Evolutionary conservation across 2,329 filamentous ascomycete genomes (phyloP).

Genomic region (Colletotrichum liaoningense): DNA sequence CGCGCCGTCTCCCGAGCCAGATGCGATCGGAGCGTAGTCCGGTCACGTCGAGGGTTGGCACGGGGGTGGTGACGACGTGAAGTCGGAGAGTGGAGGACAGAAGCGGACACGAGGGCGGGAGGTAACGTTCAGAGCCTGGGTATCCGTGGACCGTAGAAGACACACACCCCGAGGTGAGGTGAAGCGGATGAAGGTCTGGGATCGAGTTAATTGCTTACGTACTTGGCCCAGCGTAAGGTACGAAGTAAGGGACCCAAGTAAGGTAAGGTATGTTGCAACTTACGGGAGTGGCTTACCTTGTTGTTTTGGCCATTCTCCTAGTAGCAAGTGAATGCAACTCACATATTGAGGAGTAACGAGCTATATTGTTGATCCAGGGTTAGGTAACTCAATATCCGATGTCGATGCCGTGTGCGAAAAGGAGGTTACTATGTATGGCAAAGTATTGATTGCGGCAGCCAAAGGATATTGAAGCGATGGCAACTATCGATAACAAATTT

Average conservation of each 20-base stretch:
- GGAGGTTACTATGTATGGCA: not conserved
- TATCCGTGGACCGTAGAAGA: not conserved
- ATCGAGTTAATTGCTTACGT: not conserved
- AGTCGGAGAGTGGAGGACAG: conserved; percentile 16
- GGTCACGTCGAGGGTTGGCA: conserved; percentile 5
- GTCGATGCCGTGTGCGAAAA: conserved; percentile 13
- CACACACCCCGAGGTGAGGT: not conserved
- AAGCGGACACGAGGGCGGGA: conserved; percentile 21
- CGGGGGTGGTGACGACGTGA: not conserved
- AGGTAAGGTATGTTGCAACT: not conserved
- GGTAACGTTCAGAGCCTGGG: not conserved
- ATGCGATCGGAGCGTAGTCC: conserved; percentile 36
- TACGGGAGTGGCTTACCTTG: not conserved
- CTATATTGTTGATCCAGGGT: conserved; percentile 9
- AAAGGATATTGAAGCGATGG: conserved; percentile 11
- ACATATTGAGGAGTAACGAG: not conserved
- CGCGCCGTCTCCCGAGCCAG: conserved; percentile 29
- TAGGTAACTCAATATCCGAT: conserved; percentile 2
- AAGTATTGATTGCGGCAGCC: not conserved
- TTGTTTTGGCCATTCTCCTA: not conserved
- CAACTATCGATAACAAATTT: conserved; percentile 20
- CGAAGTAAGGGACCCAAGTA: not conserved
- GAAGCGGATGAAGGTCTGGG: not conserved
- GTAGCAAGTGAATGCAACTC: not conserved
- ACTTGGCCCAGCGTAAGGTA: not conserved